Evolutionary conservation across 1,284 basidiomycete genomes (phyloP), one percentile per base, ranked within the genome.

Genomic region (Flammula alnicola): DNA sequence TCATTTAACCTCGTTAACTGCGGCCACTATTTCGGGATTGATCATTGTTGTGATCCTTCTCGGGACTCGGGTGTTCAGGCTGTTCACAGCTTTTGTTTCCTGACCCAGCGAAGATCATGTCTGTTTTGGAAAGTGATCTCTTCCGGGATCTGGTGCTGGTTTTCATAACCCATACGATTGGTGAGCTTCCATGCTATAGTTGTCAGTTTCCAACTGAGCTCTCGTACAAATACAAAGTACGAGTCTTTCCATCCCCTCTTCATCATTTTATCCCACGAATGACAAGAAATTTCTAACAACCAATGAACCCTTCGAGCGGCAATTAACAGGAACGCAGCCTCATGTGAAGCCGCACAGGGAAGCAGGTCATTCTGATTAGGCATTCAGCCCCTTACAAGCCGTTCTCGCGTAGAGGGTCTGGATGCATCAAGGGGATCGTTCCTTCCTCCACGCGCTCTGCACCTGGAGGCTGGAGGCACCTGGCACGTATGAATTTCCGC

Each of bases 21-120:
- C 58, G 47, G 66, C 61, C 22, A 61, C 61, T 31, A 51, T 57
- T 57, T 43, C 31, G n/a, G 47, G 52, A 41, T 40, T 51, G 47
- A 35, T 39, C 30, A 46, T 26, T 31, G 43, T n/a, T n/a, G n/a
- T n/a, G n/a, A n/a, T n/a, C n/a, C n/a, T n/a, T n/a, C n/a, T n/a
- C n/a, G n/a, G n/a, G n/a, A n/a, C n/a, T n/a, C n/a, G n/a, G n/a
- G n/a, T n/a, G n/a, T n/a, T n/a, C n/a, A n/a, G n/a, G n/a, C n/a
- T n/a, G n/a, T n/a, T n/a, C n/a, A n/a, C n/a, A n/a, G n/a, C n/a
- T n/a, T n/a, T n/a, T n/a, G n/a, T n/a, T n/a, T n/a, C n/a, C n/a
- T n/a, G n/a, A n/a, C n/a, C 16, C 25, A 31, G 47, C 44, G 57
- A 56, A 49, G 52, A 61, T 57, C 59, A 59, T 56, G 41, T 49